phyloP scores from a whole-genome alignment of 2,329 filamentous ascomycete species.

The Sporothrix brunneoviolacea region DNA sequence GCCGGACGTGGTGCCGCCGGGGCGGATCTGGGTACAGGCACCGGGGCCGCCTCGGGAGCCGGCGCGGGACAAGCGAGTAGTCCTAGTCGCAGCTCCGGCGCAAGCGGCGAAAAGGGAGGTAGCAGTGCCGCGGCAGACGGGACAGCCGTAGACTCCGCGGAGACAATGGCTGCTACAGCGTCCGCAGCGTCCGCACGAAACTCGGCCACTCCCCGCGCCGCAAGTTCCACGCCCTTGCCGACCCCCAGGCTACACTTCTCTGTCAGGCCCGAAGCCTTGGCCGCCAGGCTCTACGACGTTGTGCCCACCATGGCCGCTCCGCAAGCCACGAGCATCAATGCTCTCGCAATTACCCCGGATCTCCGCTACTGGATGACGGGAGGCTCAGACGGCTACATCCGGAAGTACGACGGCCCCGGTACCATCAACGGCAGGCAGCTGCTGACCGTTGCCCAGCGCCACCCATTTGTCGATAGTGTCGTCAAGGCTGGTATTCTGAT shows the following conservation, averaged over 20 bases:
- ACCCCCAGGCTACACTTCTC: conserved; percentile 45
- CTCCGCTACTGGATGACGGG: conserved; percentile 93
- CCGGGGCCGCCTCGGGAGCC: not conserved
- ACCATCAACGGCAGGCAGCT: conserved; percentile 93
- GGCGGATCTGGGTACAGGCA: conserved; percentile 26
- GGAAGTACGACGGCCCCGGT: conserved; percentile 92
- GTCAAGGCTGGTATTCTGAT: conserved; percentile 90
- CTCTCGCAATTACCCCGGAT: conserved; percentile 84
- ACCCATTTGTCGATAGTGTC: conserved; percentile 96
- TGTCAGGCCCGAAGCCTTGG: conserved; percentile 71
- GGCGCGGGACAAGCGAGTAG: not conserved
- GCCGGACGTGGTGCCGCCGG: conserved; percentile 18
- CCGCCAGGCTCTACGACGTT: conserved; percentile 81
- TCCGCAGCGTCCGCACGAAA: conserved; percentile 21
- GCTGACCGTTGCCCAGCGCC: conserved; percentile 87
- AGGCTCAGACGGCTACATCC: conserved; percentile 88
- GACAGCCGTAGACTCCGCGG: conserved; percentile 13
- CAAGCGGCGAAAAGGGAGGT: conserved; percentile 14
- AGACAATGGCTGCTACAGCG: conserved; percentile 11
- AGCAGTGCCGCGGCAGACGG: conserved; percentile 12
- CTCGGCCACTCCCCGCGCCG: conserved; percentile 26
- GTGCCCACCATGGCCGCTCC: conserved; percentile 95
- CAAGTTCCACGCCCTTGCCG: conserved; percentile 22
- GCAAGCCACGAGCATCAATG: conserved; percentile 91
- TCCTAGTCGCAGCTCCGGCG: not conserved